phyloP scores from a whole-genome alignment of 306 rosid genomes.

The Castanea crenata region DNA sequence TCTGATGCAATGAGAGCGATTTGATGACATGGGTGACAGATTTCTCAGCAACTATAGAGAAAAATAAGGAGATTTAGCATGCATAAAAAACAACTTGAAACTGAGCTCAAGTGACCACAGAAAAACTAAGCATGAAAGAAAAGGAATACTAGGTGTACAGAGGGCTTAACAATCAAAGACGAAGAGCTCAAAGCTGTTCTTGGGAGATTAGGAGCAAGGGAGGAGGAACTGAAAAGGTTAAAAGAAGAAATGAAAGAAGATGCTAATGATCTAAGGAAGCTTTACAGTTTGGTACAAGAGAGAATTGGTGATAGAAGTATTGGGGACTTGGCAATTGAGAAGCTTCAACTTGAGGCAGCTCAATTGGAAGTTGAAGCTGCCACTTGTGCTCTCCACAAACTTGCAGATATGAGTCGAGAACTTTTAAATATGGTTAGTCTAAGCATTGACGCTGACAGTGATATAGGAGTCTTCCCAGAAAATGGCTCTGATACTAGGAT shows the following conservation, averaged over 20 bases:
- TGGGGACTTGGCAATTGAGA: constrained; percentile 73
- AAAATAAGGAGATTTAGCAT: constrained; percentile 41
- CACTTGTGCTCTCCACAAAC: constrained; percentile 69
- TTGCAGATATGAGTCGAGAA: constrained; percentile 59
- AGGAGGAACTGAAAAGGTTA: constrained; percentile 47
- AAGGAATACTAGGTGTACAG: constrained; percentile 67
- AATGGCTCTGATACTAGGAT: constrained; percentile 5
- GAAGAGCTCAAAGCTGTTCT: constrained; percentile 71
- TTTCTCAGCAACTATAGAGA: constrained; percentile 37
- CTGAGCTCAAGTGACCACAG: constrained; percentile 65
- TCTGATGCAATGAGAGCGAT: constrained; percentile 2
- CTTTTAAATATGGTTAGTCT: constrained; percentile 47
- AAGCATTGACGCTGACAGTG: constrained; percentile 44
- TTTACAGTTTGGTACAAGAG: constrained; percentile 65
- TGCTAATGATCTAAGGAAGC: constrained; percentile 47
- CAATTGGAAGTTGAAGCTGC: constrained; percentile 80
- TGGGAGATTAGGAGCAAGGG: constrained; percentile 59
- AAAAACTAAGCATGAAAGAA: constrained; percentile 63
- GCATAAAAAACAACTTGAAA: constrained; percentile 58
- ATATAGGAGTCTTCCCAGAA: constrained; percentile 15
- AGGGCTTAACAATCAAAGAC: constrained; percentile 66
- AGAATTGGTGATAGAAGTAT: constrained; percentile 43
- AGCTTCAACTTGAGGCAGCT: constrained; percentile 81
- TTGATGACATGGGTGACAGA: constrained; percentile 32
- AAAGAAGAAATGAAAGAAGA: constrained; percentile 53